Evolutionary conservation across 139 green algal species (phyloP).

Genomic region (Asterochloris erici): DNA sequence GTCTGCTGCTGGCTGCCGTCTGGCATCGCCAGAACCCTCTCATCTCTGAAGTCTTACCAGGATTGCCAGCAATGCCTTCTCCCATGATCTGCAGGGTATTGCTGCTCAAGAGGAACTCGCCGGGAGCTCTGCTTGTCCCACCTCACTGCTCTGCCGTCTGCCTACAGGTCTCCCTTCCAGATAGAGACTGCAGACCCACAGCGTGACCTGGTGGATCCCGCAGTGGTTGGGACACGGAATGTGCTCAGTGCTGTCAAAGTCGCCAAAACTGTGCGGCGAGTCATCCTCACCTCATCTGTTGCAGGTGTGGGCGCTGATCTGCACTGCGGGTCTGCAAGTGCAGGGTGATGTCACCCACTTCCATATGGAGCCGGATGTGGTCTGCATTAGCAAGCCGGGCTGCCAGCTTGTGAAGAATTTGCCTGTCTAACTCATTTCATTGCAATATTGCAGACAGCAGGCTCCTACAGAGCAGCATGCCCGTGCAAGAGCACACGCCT

Average conservation of each 20-base stretch:
- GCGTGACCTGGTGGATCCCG: conserved; percentile 37
- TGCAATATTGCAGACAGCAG: too few relatives aligned
- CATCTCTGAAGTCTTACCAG: background rate
- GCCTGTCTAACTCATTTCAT: too few relatives aligned
- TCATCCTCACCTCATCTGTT: conserved; percentile 61
- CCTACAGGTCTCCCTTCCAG: conserved; percentile 56
- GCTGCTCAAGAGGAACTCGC: background rate
- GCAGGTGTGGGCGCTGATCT: conserved; percentile 44
- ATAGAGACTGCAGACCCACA: conserved; percentile 50
- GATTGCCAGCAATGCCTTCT: background rate
- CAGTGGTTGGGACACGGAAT: conserved; percentile 57
- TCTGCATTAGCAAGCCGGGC: too few relatives aligned
- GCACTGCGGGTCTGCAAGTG: background rate
- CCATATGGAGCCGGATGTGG: too few relatives aligned
- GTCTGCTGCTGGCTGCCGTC: too few relatives aligned
- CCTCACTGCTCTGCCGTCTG: background rate
- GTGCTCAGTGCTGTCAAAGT: conserved; percentile 39
- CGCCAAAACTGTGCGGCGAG: background rate
- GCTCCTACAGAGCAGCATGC: too few relatives aligned
- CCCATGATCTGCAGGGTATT: background rate
- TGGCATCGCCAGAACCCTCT: background rate
- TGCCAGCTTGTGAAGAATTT: too few relatives aligned
- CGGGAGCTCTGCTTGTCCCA: background rate
- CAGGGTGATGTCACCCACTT: background rate
- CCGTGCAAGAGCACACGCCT: too few relatives aligned